Evolutionary conservation across 441 rosid species (phyloP), one percentile per base, ranked within the genome.

Genomic region (Melastoma candidum): DNA sequence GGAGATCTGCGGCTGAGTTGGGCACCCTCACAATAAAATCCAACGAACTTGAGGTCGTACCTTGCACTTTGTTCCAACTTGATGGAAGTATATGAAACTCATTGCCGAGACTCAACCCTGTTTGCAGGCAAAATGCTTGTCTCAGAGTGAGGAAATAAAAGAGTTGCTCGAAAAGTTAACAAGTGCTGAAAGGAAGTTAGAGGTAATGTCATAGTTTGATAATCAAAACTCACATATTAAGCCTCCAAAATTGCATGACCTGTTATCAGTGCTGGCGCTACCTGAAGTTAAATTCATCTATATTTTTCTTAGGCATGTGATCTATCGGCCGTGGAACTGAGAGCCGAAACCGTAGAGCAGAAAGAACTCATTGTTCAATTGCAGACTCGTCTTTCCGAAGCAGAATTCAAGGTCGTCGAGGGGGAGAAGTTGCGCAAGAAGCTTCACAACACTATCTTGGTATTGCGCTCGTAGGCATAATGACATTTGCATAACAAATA

Each of bases 151-250:
- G 39, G 79, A 77, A 60, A 77, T 80, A 61, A 60, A 24, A 69
- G 76, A 63, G 57, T 56, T 83, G 73, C 76, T 71, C 8, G 83
- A 80, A 13, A 83, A 69, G 54, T 65, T 83, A 59, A 63, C 66
- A 46, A 59, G 54, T n/a, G 78, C 81, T 27, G 83, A 83, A 71
- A 78, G 53, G 56, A 74, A 69, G 72, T 63, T 80, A 45, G 77
- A 80, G 83, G 87, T 80, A 57, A 25, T 6, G n/a, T 12, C 41
- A 17, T 17, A 17, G 22, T 17, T 17, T 17, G 22, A 17, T 17
- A 17, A 17, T 17, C 22, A 17, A 17, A 17, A 17, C 22, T 17
- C 22, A 17, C 22, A 17, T 17, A 17, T 17, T 17, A 17, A 17
- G 13, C 46, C 52, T 59, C 25, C 41, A 9, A 1, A 49, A 4